Base-by-base conservation (phyloP, 2,329 filamentous ascomycete species). In the Aspergillus texensis region DNA sequence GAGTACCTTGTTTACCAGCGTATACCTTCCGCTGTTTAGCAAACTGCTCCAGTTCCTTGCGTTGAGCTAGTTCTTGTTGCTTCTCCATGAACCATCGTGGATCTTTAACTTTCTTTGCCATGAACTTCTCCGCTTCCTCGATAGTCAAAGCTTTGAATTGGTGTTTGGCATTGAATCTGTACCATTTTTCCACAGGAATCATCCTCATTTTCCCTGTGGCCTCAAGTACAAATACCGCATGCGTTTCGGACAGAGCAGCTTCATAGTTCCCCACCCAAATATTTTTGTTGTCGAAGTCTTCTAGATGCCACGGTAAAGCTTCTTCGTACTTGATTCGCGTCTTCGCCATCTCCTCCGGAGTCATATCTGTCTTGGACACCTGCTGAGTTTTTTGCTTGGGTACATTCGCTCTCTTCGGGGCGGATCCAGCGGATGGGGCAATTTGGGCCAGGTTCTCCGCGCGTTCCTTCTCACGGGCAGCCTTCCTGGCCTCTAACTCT, bases 241-340 rank as follows among this genome's bases (percentile, higher is more conserved):
- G 89, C 1, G 83, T 84, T 71, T 94, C 90, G 0, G 94, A 97
- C 43, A 98, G 85, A 21, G 93, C 92, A 30, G 91, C 91, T 71
- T 98, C 91, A 71, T 98, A 97, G 62, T 89, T 91, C 52, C 94
- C 95, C 39, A 95, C 89, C 93, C 94, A 98, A 3, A 92, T 91
- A 71, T 97, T 94, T 77, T 94, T 97, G 67, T 93, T 93, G 72
- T 99, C 94, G 46, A 94, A 96, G 76, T 99, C 95, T 75, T 99
- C 95, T 41, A 99, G 79, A 76, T 97, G 94, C 95, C 95, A 99
- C 6, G 95, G 95, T 57, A 97, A 83, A 4, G 94, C 93, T 77
- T 99, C 95, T 76, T 98, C 95, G 69, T 98, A 99, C 67, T 94
- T 86, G 48, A 89, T 80, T 63, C 87, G 82, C 48, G 85, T 82